Percentiles rank a stretch among this genome's conserved stretches.
phyloP scores from a whole-genome alignment of 441 rosid genomes.

The Populus hybrid region DNA sequence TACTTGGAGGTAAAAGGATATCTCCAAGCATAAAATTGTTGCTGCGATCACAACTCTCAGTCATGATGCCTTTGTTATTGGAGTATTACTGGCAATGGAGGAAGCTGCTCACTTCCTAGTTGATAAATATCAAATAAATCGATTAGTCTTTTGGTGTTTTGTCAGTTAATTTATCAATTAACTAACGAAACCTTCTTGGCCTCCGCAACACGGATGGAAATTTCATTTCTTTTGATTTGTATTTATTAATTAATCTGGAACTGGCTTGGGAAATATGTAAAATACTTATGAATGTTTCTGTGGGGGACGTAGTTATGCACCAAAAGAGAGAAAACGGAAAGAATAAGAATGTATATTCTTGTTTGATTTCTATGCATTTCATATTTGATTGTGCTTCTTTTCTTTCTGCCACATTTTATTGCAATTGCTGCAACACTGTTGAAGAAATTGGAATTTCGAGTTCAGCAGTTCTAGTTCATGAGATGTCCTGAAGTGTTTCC shows the following conservation, averaged over 20 bases:
- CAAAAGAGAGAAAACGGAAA: neutral
- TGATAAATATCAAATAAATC: neutral
- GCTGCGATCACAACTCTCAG: neutral
- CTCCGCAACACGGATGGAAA: neutral
- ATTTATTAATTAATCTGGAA: neutral
- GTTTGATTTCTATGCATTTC: neutral
- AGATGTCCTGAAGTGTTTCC: neutral
- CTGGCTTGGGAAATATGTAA: neutral
- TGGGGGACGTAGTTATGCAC: neutral
- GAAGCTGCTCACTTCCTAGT: neutral
- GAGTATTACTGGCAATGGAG: neutral
- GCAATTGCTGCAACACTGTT: neutral
- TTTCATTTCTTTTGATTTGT: neutral
- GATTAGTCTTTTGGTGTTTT: neutral
- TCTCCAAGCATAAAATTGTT: constrained; percentile 11
- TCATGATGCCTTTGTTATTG: neutral
- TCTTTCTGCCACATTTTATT: neutral
- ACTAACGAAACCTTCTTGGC: neutral
- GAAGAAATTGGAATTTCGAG: neutral
- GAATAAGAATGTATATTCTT: too few species aligned
- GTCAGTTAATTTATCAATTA: neutral
- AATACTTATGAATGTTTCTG: neutral
- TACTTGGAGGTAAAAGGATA: constrained; percentile 20
- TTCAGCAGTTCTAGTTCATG: neutral
- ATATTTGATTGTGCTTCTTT: neutral